Evolutionary conservation across 257 asterid genomes (phyloP).

Genomic region (Solanum habrochaites): DNA sequence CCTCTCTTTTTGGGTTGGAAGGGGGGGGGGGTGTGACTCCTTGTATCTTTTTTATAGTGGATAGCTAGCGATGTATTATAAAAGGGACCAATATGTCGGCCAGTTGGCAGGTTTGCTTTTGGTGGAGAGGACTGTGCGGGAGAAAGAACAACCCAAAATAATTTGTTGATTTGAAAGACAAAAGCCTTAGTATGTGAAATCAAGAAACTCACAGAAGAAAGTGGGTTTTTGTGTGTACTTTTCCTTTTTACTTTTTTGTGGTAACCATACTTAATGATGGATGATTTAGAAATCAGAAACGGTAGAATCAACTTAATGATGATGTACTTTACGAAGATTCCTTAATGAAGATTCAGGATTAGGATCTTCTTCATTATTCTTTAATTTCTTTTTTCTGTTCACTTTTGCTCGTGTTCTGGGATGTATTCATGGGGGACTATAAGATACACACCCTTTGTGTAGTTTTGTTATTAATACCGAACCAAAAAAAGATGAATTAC

Average conservation of each 20-base stretch:
- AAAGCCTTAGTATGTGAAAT: too few relatives aligned
- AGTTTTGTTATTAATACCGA: not conserved
- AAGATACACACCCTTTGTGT: not conserved
- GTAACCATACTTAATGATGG: not conserved
- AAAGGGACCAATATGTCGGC: too few relatives aligned
- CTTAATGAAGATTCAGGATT: not conserved
- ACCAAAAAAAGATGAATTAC: too few relatives aligned
- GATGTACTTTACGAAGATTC: not conserved
- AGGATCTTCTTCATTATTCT: not conserved
- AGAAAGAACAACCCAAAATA: too few relatives aligned
- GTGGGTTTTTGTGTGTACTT: too few relatives aligned
- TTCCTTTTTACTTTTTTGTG: too few relatives aligned
- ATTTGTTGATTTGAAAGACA: too few relatives aligned
- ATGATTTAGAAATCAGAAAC: too few relatives aligned
- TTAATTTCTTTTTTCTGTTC: too few relatives aligned
- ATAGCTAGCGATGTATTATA: not conserved
- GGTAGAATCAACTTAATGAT: not conserved
- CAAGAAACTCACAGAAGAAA: too few relatives aligned
- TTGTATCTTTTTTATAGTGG: not conserved
- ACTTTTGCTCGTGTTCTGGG: not conserved
- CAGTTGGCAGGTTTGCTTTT: too few relatives aligned
- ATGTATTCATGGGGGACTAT: not conserved
- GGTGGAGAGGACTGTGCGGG: not conserved
- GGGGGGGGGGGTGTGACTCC: not conserved
- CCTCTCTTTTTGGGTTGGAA: not conserved